Evolutionary conservation across 176 grass and related monocot genomes (phyloP), one percentile per base, ranked within the genome.

Genomic region (Cenchrus purpureus): DNA sequence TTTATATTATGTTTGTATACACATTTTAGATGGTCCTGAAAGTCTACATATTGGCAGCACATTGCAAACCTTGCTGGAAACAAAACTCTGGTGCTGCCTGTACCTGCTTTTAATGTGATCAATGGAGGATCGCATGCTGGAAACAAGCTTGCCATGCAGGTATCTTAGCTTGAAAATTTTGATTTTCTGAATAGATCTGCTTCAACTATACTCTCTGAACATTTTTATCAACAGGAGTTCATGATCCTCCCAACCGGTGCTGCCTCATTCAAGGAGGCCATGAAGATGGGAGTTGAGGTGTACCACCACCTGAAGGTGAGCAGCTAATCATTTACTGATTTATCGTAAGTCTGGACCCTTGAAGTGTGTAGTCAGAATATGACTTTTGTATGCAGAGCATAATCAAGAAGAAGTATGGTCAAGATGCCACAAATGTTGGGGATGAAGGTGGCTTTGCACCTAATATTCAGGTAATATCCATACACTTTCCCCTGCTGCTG

Each of bases 351-450:
- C 28, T 73, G 49, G 25, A 55, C 8, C 50, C 25, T 74, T 34
- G 50, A 50, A 55, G 9, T 74, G 4, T 55, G 50, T 16, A 55
- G 50, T 34, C 8, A 37, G 25, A 55, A 74, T 55, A 28, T 55
- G 19, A 28, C 50, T 74, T 54, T 3, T 55, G 50, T 74, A 34
- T 34, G 8, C 72, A 74, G 72, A 74, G 72, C 72, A 74, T 98
- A 69, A 98, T 98, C 85, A 98, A 98, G 93, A 98, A 98, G 91
- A 98, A 98, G 87, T 98, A 98, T 15, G 96, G 96, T 43, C 96
- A 94, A 46, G 96, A 98, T 89, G 96, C 96, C 73, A 95, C 93
- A 64, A 98, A 98, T 86, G 93, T 98, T 49, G 96, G 96, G 69
- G 96, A 98, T 85, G 96, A 98, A 90, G 96, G 96, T 83, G 96